Conservation (phyloP, 345 rosid genomes). For the Eucalyptus tenuipes region DNA sequence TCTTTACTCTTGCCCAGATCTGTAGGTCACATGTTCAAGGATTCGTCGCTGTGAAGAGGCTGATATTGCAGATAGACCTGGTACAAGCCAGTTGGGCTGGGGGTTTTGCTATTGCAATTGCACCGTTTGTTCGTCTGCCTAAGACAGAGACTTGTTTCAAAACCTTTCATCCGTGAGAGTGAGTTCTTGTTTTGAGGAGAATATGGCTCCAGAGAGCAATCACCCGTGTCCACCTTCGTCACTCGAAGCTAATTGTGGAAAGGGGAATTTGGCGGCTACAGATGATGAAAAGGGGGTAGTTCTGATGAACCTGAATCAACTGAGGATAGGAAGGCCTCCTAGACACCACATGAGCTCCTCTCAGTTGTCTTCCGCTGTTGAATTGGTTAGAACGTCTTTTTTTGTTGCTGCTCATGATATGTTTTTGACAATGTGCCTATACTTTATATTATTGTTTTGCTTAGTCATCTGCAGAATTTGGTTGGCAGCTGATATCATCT, state of each 20-base stretch:
- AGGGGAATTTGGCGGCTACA: background rate
- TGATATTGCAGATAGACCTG: background rate
- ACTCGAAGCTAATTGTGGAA: background rate
- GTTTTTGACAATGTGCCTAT: background rate
- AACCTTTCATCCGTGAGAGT: background rate
- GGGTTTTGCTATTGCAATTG: background rate
- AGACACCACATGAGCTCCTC: constrained; percentile 1
- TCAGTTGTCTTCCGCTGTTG: background rate
- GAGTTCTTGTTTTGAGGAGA: background rate
- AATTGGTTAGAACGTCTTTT: background rate
- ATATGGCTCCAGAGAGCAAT: constrained; percentile 7
- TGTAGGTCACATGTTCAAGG: background rate
- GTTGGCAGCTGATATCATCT: background rate
- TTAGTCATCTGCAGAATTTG: background rate
- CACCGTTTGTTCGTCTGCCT: background rate
- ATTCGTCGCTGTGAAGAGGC: background rate
- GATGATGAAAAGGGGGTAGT: background rate
- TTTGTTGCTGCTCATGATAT: background rate
- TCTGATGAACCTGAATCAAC: background rate
- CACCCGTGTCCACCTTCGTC: background rate
- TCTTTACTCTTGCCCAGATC: background rate
- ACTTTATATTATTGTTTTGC: background rate
- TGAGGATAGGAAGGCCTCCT: background rate
- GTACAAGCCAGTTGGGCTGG: background rate
- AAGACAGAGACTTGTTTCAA: background rate